A percentile compares a stretch with the other conserved stretches of the same genome.
Conservation (phyloP, 495 filamentous ascomycete species). For the Cercophora newfieldiana region DNA sequence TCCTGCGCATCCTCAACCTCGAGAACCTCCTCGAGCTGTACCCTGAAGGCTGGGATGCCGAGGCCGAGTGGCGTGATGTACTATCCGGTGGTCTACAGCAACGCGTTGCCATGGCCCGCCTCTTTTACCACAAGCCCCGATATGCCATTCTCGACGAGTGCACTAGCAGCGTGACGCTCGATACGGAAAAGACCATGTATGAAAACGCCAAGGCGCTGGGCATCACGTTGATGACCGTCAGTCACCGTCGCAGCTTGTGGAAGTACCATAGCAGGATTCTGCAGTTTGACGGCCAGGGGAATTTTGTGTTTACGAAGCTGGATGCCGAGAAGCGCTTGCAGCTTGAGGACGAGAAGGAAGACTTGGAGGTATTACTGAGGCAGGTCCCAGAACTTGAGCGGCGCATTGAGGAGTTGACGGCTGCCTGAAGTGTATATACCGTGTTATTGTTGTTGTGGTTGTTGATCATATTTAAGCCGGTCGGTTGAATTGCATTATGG, state of each 20-base stretch:
- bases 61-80: slow-evolving; percentile 94
- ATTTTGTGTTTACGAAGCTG: slow-evolving; percentile 84
- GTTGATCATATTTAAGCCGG: background rate
- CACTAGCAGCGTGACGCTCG: slow-evolving; percentile 87
- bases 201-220: slow-evolving; percentile 88
- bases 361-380: slow-evolving; percentile 79
- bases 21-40: slow-evolving; percentile 80
- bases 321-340: slow-evolving; percentile 84
- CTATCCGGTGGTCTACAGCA: slow-evolving; percentile 90
- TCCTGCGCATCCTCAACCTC: slow-evolving; percentile 78
- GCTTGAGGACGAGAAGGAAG: slow-evolving; percentile 96
- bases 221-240: slow-evolving; percentile 95
- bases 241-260: slow-evolving; percentile 88
- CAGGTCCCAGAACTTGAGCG: slow-evolving; percentile 85
- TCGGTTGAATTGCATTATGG: background rate
- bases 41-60: slow-evolving; percentile 82
- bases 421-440: slow-evolving; percentile 21
- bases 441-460: background rate
- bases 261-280: slow-evolving; percentile 91
- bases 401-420: slow-evolving; percentile 74
- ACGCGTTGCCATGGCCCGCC: slow-evolving; percentile 93
- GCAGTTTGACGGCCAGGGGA: slow-evolving; percentile 93
- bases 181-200: slow-evolving; percentile 95
- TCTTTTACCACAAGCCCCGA: slow-evolving; percentile 92
- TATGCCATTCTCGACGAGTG: slow-evolving; percentile 97